Evolutionary conservation across 192 early-diverging fungal genomes (phyloP).

Genomic region (Backusella luteola): DNA sequence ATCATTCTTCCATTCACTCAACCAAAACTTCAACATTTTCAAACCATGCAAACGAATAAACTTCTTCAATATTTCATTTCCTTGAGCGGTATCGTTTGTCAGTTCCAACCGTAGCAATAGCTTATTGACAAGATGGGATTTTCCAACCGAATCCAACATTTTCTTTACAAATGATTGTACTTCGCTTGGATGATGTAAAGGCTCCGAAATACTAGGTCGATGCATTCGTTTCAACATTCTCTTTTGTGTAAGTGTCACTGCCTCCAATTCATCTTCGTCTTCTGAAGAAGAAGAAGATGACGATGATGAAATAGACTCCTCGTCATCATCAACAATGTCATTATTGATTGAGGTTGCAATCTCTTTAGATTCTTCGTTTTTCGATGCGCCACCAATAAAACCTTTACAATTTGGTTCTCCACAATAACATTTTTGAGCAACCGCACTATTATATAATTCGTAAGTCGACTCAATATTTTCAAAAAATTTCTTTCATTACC

Average conservation of each 20-base stretch:
- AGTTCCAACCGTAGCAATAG: conserved; percentile 69
- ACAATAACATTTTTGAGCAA: conserved; percentile 92
- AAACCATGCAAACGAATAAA: conserved; percentile 70
- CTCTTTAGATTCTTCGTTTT: conserved; percentile 55
- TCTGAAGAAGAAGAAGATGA: conserved; percentile 33
- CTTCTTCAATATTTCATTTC: conserved; percentile 46
- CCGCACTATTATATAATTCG: conserved; percentile 48
- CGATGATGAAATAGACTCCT: conserved; percentile 36
- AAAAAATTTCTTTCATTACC: conserved; percentile 42
- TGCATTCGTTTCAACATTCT: conserved; percentile 32
- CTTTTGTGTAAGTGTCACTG: conserved; percentile 37
- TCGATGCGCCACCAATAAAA: conserved; percentile 83
- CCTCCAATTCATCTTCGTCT: conserved; percentile 42
- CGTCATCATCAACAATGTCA: conserved; percentile 11
- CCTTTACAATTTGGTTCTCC: conserved; percentile 86
- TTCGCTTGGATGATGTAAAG: conserved; percentile 66
- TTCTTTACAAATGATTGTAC: conserved; percentile 73
- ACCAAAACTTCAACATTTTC: conserved; percentile 75
- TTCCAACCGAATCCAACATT: conserved; percentile 59
- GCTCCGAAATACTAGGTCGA: conserved; percentile 35
- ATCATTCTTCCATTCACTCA: conserved; percentile 61
- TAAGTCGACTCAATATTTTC: neutral
- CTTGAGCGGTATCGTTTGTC: conserved; percentile 32
- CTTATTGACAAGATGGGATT: conserved; percentile 50
- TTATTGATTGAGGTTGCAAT: conserved; percentile 54